These are phyloP conservation scores for Pestalotiopsis sp. DNA, from an alignment of 2,329 filamentous ascomycete species.

Conservation along the genomic window DNA sequence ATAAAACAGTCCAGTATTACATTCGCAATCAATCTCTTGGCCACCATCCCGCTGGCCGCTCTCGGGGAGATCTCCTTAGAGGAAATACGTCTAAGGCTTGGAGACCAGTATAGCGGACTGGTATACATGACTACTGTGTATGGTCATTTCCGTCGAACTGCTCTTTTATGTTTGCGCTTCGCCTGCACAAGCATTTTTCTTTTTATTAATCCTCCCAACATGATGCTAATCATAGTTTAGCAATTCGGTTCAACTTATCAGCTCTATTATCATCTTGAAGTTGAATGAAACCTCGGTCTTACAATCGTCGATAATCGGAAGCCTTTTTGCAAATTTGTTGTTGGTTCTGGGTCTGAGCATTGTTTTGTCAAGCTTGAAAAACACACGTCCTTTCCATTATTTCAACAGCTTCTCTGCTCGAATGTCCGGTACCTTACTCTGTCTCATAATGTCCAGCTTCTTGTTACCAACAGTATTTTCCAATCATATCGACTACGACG, in stretches of 20 bases:
- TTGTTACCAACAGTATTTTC: background rate
- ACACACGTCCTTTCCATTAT: background rate
- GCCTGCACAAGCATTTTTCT: background rate
- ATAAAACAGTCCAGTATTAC: background rate
- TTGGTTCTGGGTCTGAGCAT: background rate
- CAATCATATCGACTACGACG: background rate
- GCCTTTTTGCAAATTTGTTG: background rate
- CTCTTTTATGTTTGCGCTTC: too few relatives aligned
- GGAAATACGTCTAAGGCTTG: background rate
- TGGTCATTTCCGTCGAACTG: background rate
- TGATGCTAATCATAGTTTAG: background rate
- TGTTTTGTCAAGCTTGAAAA: background rate
- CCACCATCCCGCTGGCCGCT: background rate
- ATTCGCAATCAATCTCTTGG: background rate
- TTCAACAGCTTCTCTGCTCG: background rate
- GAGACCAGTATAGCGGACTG: background rate
- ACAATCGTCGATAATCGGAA: background rate
- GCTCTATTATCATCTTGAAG: background rate
- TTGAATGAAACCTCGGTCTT: background rate
- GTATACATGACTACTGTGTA: background rate
- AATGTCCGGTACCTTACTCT: background rate
- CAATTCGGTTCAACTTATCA: background rate
- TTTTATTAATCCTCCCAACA: background rate
- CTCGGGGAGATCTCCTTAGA: background rate
- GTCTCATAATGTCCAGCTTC: background rate